These are phyloP conservation scores for Juglanconis juglandina DNA, from an alignment of 2,329 filamentous ascomycete species.

Conservation along the genomic window DNA sequence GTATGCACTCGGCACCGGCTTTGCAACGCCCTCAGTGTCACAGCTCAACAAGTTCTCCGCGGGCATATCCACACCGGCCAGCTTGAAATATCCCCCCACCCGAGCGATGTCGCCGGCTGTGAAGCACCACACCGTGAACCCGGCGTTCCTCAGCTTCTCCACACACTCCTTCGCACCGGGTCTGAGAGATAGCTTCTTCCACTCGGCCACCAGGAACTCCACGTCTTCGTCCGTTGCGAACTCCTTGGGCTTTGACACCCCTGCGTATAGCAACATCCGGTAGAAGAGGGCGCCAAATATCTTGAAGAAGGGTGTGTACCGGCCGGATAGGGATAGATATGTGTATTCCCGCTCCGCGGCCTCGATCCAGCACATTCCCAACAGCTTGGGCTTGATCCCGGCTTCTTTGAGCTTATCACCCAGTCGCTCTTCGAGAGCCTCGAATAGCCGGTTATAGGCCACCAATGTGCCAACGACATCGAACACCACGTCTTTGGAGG, in stretches of 20 bases:
- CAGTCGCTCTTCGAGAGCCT: conserved; percentile 35
- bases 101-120: conserved; percentile 45
- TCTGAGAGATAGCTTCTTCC: conserved; percentile 29
- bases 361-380: conserved; percentile 43
- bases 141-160: conserved; percentile 35
- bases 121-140: conserved; percentile 50
- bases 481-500: conserved; percentile 38
- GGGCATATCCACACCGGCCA: conserved; percentile 44
- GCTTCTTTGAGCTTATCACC: conserved; percentile 33
- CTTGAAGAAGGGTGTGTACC: conserved; percentile 37
- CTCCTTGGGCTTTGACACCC: conserved; percentile 34
- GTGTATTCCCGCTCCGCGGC: conserved; percentile 44
- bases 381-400: conserved; percentile 34
- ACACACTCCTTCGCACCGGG: conserved; percentile 37
- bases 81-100: conserved; percentile 47
- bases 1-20: conserved; percentile 47
- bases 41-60: conserved; percentile 46
- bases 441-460: conserved; percentile 38
- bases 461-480: conserved; percentile 48
- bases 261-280: conserved; percentile 38
- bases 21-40: conserved; percentile 42
- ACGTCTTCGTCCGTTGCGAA: conserved; percentile 40
- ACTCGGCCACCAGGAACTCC: conserved; percentile 32
- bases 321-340: conserved; percentile 38
- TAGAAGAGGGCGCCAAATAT: conserved; percentile 41